Evolutionary conservation across 768 basidiomycete species (phyloP), one percentile per base, ranked within the genome.

Genomic region (Amanita molliuscula): DNA sequence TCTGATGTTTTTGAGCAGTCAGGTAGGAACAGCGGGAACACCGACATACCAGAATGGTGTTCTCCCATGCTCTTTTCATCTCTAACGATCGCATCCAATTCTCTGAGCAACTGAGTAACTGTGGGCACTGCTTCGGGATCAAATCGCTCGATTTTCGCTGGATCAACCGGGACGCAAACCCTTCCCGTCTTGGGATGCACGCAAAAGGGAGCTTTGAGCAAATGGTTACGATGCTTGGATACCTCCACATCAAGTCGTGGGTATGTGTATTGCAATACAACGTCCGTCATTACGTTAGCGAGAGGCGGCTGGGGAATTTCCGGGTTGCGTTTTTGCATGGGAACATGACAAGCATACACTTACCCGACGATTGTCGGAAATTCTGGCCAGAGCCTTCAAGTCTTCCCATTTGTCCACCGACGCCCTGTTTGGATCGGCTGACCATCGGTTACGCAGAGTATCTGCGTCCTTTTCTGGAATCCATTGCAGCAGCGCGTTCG

Each of bases 191-290:
- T 89, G 0, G 96, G 96, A 65, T 99, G 96, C 0, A 98, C 72
- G 62, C 94, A 96, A 66, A 99, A 99, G 0, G 96, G 96, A 18
- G 91, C 86, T 67, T 99, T 99, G 48, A 99, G 78, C 69, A 99
- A 75, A 71, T 99, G 96, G 68, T 99, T 98, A 44, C 93, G 78
- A 61, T 94, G 90, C 61, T 98, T 95, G 2, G 93, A 94, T 25
- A 99, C 96, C 65, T 99, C 96, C 11, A 88, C 88, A 64, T 99
- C 96, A 48, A 99, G 77, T 10, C 96, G 82, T 1, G 95, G 95
- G 65, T 98, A 99, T 0, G 88, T 95, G 65, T 96, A 97, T 57
- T 91, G 86, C 10, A 99, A 70, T 42, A 96, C 73, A 52, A 97
- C 79, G 54, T 98, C 95, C 62, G 95, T 84, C 68, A 92, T 69